phyloP scores from a whole-genome alignment of 192 early-diverging fungal genomes.

The Allomyces macrogynus region DNA sequence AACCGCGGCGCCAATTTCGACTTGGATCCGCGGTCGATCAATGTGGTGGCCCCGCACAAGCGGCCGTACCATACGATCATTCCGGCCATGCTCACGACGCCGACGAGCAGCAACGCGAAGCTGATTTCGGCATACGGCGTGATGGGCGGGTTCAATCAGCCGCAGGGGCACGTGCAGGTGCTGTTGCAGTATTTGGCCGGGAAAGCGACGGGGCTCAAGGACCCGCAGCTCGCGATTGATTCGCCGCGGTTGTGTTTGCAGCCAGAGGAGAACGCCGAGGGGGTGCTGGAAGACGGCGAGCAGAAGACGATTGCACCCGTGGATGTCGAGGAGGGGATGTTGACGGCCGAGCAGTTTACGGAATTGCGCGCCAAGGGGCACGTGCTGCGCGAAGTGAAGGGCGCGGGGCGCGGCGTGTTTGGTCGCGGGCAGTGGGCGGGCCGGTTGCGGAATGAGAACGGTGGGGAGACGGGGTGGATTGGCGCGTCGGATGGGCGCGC shows the following conservation, averaged over 20 bases:
- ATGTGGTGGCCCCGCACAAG: conserved; percentile 41
- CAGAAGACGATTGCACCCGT: conserved; percentile 31
- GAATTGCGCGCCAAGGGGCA: conserved; percentile 38
- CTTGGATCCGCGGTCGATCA: conserved; percentile 33
- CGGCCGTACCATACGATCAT: conserved; percentile 68
- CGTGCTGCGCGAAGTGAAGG: conserved; percentile 19
- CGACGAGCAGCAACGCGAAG: conserved; percentile 1
- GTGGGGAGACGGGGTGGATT: conserved; percentile 19
- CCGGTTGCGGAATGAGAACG: conserved; percentile 11
- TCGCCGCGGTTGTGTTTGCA: conserved; percentile 41
- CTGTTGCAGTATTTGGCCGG: conserved; percentile 27
- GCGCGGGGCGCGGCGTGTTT: conserved; percentile 29
- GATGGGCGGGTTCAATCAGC: conserved; percentile 66
- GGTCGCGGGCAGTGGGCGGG: conserved; percentile 58
- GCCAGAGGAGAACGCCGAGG: conserved; percentile 9
- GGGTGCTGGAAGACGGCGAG: conserved; percentile 29
- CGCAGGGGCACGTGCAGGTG: conserved; percentile 67
- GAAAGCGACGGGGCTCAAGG: conserved; percentile 12
- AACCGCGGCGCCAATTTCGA: conserved; percentile 46
- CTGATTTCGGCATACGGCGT: conserved; percentile 13
- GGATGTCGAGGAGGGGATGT: conserved; percentile 42
- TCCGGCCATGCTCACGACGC: conserved; percentile 36
- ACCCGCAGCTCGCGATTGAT: conserved; percentile 47
- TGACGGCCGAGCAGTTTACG: conserved; percentile 10
- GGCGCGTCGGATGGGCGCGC: conserved; percentile 36